A percentile compares a stretch with the other conserved stretches of the same genome.
phyloP scores from a whole-genome alignment of 495 filamentous ascomycete genomes.

The Filosporella fistucella region DNA sequence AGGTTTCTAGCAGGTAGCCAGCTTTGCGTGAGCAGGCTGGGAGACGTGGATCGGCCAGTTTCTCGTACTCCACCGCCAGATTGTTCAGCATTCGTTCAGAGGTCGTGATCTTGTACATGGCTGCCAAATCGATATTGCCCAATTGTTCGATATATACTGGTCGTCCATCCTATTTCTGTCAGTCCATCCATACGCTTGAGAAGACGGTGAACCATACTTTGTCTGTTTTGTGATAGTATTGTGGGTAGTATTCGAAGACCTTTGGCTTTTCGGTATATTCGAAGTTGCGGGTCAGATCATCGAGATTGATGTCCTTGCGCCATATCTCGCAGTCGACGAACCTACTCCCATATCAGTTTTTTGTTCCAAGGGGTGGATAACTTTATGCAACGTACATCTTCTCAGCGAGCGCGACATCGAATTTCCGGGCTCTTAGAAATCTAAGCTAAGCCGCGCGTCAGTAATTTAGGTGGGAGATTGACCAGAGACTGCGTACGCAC shows the following conservation, averaged over 20 bases:
- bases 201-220: slow-evolving; percentile 53
- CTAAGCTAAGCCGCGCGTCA: slow-evolving; percentile 52
- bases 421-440: slow-evolving; percentile 92
- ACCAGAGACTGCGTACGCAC: slow-evolving; percentile 35
- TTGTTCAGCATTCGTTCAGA: slow-evolving; percentile 92
- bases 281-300: slow-evolving; percentile 75
- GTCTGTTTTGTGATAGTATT: slow-evolving; percentile 99
- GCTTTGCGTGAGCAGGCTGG: slow-evolving; percentile 94
- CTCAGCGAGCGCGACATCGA: slow-evolving; percentile 79
- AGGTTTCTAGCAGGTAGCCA: slow-evolving; percentile 87
- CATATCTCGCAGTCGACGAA: slow-evolving; percentile 89
- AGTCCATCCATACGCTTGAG: slow-evolving; percentile 1
- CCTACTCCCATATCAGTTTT: slow-evolving; percentile 44
- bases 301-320: slow-evolving; percentile 83
- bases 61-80: slow-evolving; percentile 95
- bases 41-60: slow-evolving; percentile 83
- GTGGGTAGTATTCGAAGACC: slow-evolving; percentile 91
- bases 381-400: slow-evolving; percentile 61
- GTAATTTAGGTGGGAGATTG: not conserved
- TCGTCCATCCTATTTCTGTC: slow-evolving; percentile 71
- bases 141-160: slow-evolving; percentile 96
- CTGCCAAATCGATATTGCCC: slow-evolving; percentile 84
- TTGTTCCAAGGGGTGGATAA: not conserved
- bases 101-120: slow-evolving; percentile 91
- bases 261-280: slow-evolving; percentile 83